A percentile compares a stretch with the other conserved stretches of the same genome.
Evolutionary conservation across 345 rosid species (phyloP).

Genomic region (Theobroma cacao): DNA sequence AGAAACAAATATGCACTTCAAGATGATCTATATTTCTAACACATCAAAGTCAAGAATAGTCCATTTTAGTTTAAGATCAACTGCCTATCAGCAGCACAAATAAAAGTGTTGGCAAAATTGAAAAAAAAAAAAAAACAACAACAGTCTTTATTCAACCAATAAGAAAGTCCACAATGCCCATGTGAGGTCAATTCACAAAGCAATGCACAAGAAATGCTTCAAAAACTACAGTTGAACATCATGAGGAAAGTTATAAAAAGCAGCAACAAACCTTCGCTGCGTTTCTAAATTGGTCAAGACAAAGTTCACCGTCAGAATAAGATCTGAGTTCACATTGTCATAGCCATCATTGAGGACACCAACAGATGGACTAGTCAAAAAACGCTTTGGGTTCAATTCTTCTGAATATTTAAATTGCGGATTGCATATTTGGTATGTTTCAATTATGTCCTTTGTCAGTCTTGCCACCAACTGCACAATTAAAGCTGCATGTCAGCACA

Average conservation of each 20-base stretch:
- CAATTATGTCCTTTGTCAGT: conserved; percentile 83
- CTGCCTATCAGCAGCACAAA: neutral
- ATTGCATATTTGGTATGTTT: conserved; percentile 86
- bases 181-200: neutral
- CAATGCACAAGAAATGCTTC: neutral
- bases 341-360: conserved; percentile 92
- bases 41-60: neutral
- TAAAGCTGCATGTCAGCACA: conserved; percentile 26
- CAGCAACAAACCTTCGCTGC: conserved; percentile 69
- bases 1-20: neutral
- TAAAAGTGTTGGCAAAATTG: too few relatives aligned
- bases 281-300: conserved; percentile 66
- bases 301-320: conserved; percentile 80
- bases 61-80: neutral
- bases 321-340: conserved; percentile 95
- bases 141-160: neutral
- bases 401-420: conserved; percentile 87
- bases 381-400: conserved; percentile 92
- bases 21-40: neutral
- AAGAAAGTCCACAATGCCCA: neutral
- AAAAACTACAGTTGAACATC: neutral
- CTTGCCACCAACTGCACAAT: conserved; percentile 76
- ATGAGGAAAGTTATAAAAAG: conserved; percentile 4
- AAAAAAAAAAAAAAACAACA: neutral
- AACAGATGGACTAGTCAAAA: conserved; percentile 88